Evolutionary conservation across 768 basidiomycete genomes (phyloP).

Genomic region (Suillus subalutaceus): DNA sequence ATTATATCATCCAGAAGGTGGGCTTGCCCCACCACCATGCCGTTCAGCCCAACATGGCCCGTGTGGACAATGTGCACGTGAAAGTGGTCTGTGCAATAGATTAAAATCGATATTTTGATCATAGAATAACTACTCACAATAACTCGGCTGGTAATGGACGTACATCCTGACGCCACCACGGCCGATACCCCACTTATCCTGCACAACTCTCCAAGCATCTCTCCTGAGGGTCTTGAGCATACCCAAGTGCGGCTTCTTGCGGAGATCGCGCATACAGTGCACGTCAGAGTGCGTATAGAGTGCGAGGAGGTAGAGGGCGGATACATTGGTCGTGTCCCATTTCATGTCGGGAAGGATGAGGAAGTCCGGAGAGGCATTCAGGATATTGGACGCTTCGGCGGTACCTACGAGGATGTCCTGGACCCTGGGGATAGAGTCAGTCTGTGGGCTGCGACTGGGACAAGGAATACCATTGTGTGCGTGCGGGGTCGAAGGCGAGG

Average conservation of each 20-base stretch:
- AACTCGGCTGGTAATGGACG: constrained; percentile 95
- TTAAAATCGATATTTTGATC: background rate
- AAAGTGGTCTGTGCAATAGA: constrained; percentile 73
- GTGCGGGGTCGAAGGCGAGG: constrained; percentile 64
- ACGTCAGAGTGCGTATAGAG: constrained; percentile 66
- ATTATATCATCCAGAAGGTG: constrained; percentile 94
- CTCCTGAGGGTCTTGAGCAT: constrained; percentile 68
- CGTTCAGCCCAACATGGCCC: constrained; percentile 55
- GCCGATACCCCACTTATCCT: constrained; percentile 67
- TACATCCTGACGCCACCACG: constrained; percentile 72
- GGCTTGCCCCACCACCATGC: constrained; percentile 87
- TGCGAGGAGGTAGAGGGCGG: constrained; percentile 83
- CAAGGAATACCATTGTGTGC: constrained; percentile 75
- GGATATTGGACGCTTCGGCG: constrained; percentile 73
- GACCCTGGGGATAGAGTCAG: constrained; percentile 56
- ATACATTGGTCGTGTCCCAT: constrained; percentile 83
- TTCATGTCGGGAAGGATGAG: constrained; percentile 95
- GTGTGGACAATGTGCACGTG: constrained; percentile 91
- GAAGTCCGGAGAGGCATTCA: constrained; percentile 67
- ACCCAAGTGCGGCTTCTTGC: constrained; percentile 52
- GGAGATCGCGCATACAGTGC: constrained; percentile 75
- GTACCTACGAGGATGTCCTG: constrained; percentile 77
- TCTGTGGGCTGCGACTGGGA: background rate
- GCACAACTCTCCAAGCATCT: constrained; percentile 54
- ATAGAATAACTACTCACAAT: constrained; percentile 61